Base-by-base conservation (phyloP, 2,329 filamentous ascomycete genomes). In the Aspergillus sp. region DNA sequence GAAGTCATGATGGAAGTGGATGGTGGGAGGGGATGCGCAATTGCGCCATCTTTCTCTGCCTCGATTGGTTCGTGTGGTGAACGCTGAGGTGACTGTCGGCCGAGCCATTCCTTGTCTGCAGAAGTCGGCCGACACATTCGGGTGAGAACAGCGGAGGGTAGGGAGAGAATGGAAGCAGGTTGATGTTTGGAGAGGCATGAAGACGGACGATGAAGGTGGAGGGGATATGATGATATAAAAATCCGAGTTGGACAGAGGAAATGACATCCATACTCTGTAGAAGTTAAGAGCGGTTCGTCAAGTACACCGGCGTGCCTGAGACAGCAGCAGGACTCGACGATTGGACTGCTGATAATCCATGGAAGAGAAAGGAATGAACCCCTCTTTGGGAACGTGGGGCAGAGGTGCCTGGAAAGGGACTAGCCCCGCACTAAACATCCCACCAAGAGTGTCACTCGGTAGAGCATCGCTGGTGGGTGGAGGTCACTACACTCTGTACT, bases 41-140 rank as follows among this genome's bases (percentile, higher is more conserved):
- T 70, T 67, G 65, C 67, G 67, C 65, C 66, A 70, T 68, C 60
- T 48, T 38, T 42, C 43, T 30, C 47, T 24, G 50, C 52, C 54
- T 64, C 61, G 46, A 70, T 69, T 68, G 66, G 67, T 48, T 56
- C 58, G 45, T 22, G 9, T 4, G 6, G 35, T 13, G 33, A 48
- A 22, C 32, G 30, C 46, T 45, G 51, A 24, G 51, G 49, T 26
- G 47, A 54, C 57, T 60, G 51, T 63, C 63, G 60, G 62, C 64
- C 62, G 59, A 64, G 49, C 57, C 42, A 52, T 50, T 51, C 19
- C 49, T 20, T 20, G 46, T 13, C 52, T 30, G 30, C 10, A 30
- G 50, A 24, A 52, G 42, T 66, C 63, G 63, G 64, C 62, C 60
- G 61, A 66, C 48, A 61, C 43, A 30, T 41, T 56, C 54, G 51